Percentiles rank a stretch among this genome's conserved stretches.
Evolutionary conservation across 805 yeast species (phyloP).

Genomic region (Phaffomyces opuntiae): DNA sequence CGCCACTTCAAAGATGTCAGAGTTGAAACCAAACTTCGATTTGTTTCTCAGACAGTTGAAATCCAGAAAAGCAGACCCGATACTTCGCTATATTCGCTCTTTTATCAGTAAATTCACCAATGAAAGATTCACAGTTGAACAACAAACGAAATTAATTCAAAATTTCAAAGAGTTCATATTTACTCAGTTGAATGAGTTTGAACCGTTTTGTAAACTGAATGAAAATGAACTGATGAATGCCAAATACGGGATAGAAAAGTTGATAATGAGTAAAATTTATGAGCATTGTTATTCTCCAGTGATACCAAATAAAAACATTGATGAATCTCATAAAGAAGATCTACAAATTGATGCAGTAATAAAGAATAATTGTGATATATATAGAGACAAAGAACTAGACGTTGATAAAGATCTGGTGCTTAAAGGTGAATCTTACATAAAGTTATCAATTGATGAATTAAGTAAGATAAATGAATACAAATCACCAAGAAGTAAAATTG

Average conservation of each 20-base stretch:
- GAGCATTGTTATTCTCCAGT: conserved; percentile 74
- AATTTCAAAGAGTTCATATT: conserved; percentile 75
- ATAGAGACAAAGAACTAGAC: conserved; percentile 63
- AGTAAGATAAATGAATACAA: conserved; percentile 73
- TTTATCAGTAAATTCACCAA: conserved; percentile 64
- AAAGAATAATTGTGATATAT: conserved; percentile 60
- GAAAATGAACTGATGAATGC: conserved; percentile 60
- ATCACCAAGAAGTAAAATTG: conserved; percentile 92
- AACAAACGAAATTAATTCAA: conserved; percentile 66
- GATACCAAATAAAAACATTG: conserved; percentile 33
- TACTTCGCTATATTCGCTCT: conserved; percentile 78
- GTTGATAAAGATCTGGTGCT: conserved; percentile 46
- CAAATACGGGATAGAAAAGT: conserved; percentile 86
- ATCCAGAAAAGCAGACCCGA: conserved; percentile 76
- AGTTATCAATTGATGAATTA: conserved; percentile 67
- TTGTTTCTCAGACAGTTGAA: conserved; percentile 65
- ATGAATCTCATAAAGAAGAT: conserved; percentile 56
- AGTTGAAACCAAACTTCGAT: conserved; percentile 67
- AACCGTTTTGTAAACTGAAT: conserved; percentile 70
- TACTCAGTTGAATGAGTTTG: conserved; percentile 50
- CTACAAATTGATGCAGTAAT: conserved; percentile 51
- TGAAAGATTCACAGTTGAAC: conserved; percentile 38
- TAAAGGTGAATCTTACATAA: conserved; percentile 46
- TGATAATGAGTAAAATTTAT: conserved; percentile 83
- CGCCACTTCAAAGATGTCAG: conserved; percentile 5